Evolutionary conservation across 768 basidiomycete species (phyloP).

Genomic region (Amyloporia xantha): DNA sequence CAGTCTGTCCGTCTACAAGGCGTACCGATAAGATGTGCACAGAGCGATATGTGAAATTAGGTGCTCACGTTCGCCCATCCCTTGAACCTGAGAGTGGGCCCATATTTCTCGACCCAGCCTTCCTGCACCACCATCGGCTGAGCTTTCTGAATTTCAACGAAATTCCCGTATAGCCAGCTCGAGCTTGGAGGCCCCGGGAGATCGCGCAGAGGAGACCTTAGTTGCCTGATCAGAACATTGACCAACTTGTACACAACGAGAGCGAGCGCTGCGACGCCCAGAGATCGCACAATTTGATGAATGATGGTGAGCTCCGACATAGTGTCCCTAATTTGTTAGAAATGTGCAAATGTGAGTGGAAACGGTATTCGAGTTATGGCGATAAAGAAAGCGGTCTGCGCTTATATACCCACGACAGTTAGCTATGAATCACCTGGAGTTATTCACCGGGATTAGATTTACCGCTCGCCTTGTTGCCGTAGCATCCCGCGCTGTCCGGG

Average conservation of each 20-base stretch:
- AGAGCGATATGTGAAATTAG: too few species aligned
- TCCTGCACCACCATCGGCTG: conserved; percentile 31
- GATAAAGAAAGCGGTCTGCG: too few species aligned
- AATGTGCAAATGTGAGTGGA: too few species aligned
- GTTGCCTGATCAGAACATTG: background rate
- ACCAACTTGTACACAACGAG: background rate
- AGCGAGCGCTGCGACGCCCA: background rate
- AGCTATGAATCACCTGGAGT: too few species aligned
- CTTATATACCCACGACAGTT: too few species aligned
- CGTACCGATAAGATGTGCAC: background rate
- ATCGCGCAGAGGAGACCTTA: conserved; percentile 34
- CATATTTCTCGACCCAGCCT: conserved; percentile 44
- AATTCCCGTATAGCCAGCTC: conserved; percentile 40
- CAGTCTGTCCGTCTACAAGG: conserved; percentile 5
- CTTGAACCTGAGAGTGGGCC: conserved; percentile 38
- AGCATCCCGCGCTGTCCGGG: too few species aligned
- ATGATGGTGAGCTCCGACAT: background rate
- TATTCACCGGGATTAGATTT: too few species aligned
- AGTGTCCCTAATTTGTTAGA: too few species aligned
- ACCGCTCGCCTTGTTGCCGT: too few species aligned
- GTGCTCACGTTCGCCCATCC: conserved; percentile 38
- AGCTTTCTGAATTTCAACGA: conserved; percentile 36
- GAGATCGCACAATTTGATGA: background rate
- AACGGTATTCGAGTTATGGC: too few species aligned
- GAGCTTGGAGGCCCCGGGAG: conserved; percentile 45